Evolutionary conservation across 2,329 filamentous ascomycete species (phyloP).

Genomic region (Penicillium frequentans): DNA sequence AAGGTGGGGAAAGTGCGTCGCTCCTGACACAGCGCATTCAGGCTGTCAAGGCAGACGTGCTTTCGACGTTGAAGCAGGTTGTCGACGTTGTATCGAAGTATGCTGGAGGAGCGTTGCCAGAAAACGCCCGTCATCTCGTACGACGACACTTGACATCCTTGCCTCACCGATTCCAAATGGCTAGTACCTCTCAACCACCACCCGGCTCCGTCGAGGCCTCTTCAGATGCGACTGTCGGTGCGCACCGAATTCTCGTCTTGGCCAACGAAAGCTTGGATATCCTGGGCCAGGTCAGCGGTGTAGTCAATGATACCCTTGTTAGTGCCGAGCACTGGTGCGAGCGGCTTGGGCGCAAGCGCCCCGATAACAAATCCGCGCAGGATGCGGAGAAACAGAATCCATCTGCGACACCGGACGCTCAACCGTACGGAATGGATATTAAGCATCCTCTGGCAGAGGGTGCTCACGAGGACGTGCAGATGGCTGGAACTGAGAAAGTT

Average conservation of each 20-base stretch:
- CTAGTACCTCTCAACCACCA: constrained; percentile 53
- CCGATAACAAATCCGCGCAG: constrained; percentile 25
- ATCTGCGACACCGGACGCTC: constrained; percentile 11
- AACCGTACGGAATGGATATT: constrained; percentile 28
- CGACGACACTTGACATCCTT: constrained; percentile 80
- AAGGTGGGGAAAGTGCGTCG: constrained; percentile 21
- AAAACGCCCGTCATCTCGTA: constrained; percentile 82
- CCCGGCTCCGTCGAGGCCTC: constrained; percentile 33
- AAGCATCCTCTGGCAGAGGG: constrained; percentile 25
- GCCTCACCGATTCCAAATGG: constrained; percentile 77
- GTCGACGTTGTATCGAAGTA: constrained; percentile 86
- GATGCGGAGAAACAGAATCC: constrained; percentile 24
- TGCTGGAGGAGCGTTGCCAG: constrained; percentile 84
- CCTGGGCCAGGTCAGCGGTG: constrained; percentile 85
- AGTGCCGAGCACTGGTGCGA: constrained; percentile 93
- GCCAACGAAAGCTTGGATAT: constrained; percentile 91
- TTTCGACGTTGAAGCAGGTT: constrained; percentile 77
- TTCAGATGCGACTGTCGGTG: constrained; percentile 55
- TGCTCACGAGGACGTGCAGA: constrained; percentile 32
- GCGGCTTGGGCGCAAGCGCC: constrained; percentile 60
- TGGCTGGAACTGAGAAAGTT: constrained; percentile 35
- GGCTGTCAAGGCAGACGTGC: constrained; percentile 66
- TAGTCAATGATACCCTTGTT: constrained; percentile 84
- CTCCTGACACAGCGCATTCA: constrained; percentile 59
- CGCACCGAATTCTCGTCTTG: constrained; percentile 77